These are phyloP conservation scores for Nemania bipapillata DNA, from an alignment of 2,329 filamentous ascomycete species.

Conservation along the genomic window DNA sequence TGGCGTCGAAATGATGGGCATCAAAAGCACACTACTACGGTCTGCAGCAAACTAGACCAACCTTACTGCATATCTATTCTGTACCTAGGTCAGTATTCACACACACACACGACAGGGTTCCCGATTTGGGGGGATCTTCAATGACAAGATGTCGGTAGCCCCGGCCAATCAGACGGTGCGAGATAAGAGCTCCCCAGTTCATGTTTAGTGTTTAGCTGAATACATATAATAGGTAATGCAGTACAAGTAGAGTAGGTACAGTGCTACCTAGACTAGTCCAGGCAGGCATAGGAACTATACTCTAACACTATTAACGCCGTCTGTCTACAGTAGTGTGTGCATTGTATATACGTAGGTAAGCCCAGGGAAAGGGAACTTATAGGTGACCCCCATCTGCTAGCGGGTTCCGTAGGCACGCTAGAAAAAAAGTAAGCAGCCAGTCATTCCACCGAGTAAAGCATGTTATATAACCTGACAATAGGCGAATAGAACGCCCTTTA, in stretches of 20 bases:
- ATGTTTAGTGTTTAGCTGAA: slow-evolving; percentile 31
- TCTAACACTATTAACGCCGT: background rate
- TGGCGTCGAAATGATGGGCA: slow-evolving; percentile 37
- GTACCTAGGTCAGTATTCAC: background rate
- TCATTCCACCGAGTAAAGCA: slow-evolving; percentile 2
- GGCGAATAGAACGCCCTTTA: slow-evolving; percentile 1
- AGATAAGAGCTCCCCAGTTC: slow-evolving; percentile 32
- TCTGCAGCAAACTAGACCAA: slow-evolving; percentile 3
- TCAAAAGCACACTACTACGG: slow-evolving; percentile 33
- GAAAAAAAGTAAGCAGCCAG: slow-evolving; percentile 27
- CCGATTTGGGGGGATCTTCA: slow-evolving; percentile 39
- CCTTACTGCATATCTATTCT: slow-evolving; percentile 9
- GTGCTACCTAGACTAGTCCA: too few relatives aligned
- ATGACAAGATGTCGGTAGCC: slow-evolving; percentile 38
- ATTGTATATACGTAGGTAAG: too few relatives aligned
- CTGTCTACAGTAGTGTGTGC: too few relatives aligned
- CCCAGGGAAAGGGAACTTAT: slow-evolving; percentile 5
- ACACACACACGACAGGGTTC: slow-evolving; percentile 28
- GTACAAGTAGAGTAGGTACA: too few relatives aligned
- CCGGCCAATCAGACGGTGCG: slow-evolving; percentile 41
- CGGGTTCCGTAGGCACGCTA: slow-evolving; percentile 13
- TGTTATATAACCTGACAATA: slow-evolving; percentile 10
- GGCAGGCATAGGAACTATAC: background rate
- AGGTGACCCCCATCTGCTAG: slow-evolving; percentile 24
- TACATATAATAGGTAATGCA: background rate